Conservation (phyloP, 1,284 basidiomycete genomes). For the Leccinum insigne region DNA sequence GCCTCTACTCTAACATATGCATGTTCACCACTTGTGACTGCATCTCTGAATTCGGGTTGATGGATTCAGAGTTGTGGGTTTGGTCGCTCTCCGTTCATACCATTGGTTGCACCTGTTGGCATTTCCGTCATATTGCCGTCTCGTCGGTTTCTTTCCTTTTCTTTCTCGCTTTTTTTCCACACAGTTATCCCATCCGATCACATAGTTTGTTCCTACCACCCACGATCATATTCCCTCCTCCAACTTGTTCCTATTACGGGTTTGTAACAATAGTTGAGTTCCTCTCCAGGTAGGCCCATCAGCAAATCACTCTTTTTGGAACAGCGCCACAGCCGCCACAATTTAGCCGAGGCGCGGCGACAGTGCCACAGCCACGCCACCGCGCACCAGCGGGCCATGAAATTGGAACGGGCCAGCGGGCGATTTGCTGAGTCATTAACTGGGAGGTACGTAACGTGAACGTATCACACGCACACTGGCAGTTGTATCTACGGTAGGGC, state of each 20-base stretch:
- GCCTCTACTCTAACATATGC: constrained; percentile 17
- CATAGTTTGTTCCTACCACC: constrained; percentile 8
- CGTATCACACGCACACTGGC: no score
- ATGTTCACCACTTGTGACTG: constrained; percentile 8
- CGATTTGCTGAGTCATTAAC: background rate
- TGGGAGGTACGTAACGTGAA: background rate
- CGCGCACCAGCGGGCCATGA: constrained; percentile 1
- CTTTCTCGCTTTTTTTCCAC: constrained; percentile 8
- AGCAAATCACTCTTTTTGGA: no score
- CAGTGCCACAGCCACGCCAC: no score
- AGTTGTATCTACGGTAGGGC: no score
- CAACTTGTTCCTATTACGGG: constrained; percentile 31
- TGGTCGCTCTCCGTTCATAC: constrained; percentile 13
- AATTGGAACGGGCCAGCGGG: background rate
- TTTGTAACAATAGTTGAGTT: constrained; percentile 32
- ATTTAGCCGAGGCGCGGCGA: no score
- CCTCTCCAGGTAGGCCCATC: constrained; percentile 17
- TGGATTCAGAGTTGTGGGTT: constrained; percentile 9
- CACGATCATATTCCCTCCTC: constrained; percentile 15
- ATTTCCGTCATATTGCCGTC: constrained; percentile 2
- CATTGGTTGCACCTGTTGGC: constrained; percentile 17
- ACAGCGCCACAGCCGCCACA: no score
- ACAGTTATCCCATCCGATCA: constrained; percentile 14
- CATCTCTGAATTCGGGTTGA: constrained; percentile 4
- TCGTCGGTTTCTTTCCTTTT: background rate